Evolutionary conservation across 495 filamentous ascomycete species (phyloP), one percentile per base, ranked within the genome.

Genomic region (Astrothelium macrocarpum): DNA sequence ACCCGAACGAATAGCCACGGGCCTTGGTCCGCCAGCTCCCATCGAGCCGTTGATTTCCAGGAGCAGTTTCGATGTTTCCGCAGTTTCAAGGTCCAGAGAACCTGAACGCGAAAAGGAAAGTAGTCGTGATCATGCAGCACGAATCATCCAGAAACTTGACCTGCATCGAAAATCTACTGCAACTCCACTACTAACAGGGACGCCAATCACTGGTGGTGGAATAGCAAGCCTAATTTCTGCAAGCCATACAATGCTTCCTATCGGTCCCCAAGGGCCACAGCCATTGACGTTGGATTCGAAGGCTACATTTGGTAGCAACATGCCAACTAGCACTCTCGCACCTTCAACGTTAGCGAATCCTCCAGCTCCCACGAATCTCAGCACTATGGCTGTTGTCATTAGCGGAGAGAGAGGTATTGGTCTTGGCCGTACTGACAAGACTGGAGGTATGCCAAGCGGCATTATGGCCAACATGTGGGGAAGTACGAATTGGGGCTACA

Each of bases 391-490:
- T 31, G 87, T 97, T 49, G 79, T 90, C 26, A 84, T 92, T 23
- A 90, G 87, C 70, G 83, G 89, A 65, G 87, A 96, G 72, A 82
- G 83, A 63, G 87, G 80, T 14, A 79, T 87, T 64, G 82, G 79
- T n/a, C 67, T 84, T 60, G 82, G 83, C 12, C 71, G 78, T 42
- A 78, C 78, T 42, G 86, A 86, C 66, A 79, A 78, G 59, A 84
- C 83, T 20, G 87, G 88, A 18, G 81, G 82, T 1, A 84, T 94
- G 79, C 88, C 90, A 0, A 87, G 85, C 63, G 91, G 89, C 23
- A 84, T 95, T 67, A 85, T 95, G 81, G 91, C 91, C 23, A 97
- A 97, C 69, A 78, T 94, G 61, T 97, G 91, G 91, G 91, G 91
- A 53, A 93, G 85, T 74, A 85, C 84, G 42, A 85, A 91, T 43